Evolutionary conservation across 148 eudicot genomes (phyloP).

Genomic region (Oxyria digyna): DNA sequence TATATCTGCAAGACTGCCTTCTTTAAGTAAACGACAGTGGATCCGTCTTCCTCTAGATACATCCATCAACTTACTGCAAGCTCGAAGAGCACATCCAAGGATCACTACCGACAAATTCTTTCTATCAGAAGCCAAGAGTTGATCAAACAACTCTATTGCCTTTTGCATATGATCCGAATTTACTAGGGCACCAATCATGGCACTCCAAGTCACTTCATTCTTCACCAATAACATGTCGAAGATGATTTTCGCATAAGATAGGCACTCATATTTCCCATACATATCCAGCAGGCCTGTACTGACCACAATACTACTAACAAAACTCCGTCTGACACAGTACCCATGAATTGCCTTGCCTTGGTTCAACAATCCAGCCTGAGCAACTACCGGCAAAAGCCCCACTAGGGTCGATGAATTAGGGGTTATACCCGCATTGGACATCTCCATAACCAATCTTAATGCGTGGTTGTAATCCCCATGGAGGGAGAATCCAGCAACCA

Average conservation of each 20-base stretch:
- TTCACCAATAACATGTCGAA: slow-evolving; percentile 30
- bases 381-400: slow-evolving; percentile 50
- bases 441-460: slow-evolving; percentile 30
- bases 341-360: slow-evolving; percentile 63
- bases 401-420: slow-evolving; percentile 67
- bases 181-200: slow-evolving; percentile 68
- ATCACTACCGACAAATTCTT: slow-evolving; percentile 35
- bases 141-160: slow-evolving; percentile 41
- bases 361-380: slow-evolving; percentile 28
- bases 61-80: slow-evolving; percentile 58
- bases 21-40: slow-evolving; percentile 45
- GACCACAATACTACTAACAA: slow-evolving; percentile 46
- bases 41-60: slow-evolving; percentile 39
- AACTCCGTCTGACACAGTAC: slow-evolving; percentile 42
- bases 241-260: slow-evolving; percentile 41
- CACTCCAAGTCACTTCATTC: slow-evolving; percentile 91
- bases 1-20: slow-evolving; percentile 35
- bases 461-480: slow-evolving; percentile 43
- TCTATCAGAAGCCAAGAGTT: slow-evolving; percentile 24
- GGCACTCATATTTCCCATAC: slow-evolving; percentile 68
- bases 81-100: slow-evolving; percentile 49
- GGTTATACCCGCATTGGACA: slow-evolving; percentile 48
- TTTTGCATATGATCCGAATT: slow-evolving; percentile 33
- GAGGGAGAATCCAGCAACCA: too few species aligned
- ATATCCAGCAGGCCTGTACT: slow-evolving; percentile 75